Percentiles rank a stretch among this genome's conserved stretches.
phyloP scores from a whole-genome alignment of 352 stramenopile species.

The Phytopythium litorale region DNA sequence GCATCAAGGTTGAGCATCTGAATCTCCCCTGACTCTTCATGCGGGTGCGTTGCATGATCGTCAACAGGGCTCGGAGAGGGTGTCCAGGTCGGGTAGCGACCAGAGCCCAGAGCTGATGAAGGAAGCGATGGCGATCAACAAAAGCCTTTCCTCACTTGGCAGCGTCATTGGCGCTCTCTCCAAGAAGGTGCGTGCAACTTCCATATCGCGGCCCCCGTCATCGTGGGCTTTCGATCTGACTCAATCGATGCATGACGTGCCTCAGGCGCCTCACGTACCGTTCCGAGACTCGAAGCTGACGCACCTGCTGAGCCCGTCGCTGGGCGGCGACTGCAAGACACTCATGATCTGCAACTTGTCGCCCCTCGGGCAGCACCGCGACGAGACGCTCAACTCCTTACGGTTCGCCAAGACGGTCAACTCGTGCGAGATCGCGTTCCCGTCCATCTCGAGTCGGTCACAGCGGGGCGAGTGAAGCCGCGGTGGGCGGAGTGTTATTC shows the following conservation, averaged over 20 bases:
- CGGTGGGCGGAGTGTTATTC: neutral
- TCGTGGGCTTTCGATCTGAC: neutral
- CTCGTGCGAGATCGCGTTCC: slow-evolving; percentile 79
- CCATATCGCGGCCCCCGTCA: neutral
- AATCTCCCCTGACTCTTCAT: neutral
- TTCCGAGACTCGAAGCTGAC: slow-evolving; percentile 91
- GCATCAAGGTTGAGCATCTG: neutral
- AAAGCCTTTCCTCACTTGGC: slow-evolving; percentile 78
- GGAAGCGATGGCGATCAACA: slow-evolving; percentile 85
- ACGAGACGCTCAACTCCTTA: slow-evolving; percentile 85
- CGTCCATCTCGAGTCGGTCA: slow-evolving; percentile 42
- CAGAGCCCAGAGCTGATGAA: slow-evolving; percentile 76
- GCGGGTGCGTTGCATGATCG: neutral
- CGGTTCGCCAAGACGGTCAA: slow-evolving; percentile 88
- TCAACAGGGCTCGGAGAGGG: slow-evolving; percentile 67
- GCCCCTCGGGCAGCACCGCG: slow-evolving; percentile 60
- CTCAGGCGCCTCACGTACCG: slow-evolving; percentile 67
- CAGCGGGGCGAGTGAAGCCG: neutral
- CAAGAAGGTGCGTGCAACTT: slow-evolving; percentile 58
- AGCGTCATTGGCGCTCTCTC: slow-evolving; percentile 82
- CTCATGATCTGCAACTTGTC: slow-evolving; percentile 91
- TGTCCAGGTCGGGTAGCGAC: slow-evolving; percentile 79
- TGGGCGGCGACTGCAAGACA: slow-evolving; percentile 86
- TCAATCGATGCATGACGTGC: neutral
- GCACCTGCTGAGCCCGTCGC: slow-evolving; percentile 78